Percentiles rank a stretch among this genome's conserved stretches.
Conservation (phyloP, 2,329 filamentous ascomycete species). For the Capronia americana region DNA sequence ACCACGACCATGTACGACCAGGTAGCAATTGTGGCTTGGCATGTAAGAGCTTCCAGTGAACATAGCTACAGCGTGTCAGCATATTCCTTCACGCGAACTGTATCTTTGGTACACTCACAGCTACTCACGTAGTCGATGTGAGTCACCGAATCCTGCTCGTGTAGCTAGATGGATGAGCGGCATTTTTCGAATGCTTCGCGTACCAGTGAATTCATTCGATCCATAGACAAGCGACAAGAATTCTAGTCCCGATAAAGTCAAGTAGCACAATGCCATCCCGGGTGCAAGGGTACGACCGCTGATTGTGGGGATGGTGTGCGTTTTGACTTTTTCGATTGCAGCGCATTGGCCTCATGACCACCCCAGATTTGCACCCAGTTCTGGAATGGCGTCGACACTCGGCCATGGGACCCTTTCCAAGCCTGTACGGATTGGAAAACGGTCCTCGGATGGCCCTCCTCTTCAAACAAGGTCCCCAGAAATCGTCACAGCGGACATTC, state of each 20-base stretch:
- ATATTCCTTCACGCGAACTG: background rate
- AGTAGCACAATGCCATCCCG: background rate
- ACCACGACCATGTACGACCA: background rate
- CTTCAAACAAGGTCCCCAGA: background rate
- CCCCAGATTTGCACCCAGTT: slow-evolving; percentile 35
- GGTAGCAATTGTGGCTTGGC: background rate
- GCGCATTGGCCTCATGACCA: slow-evolving; percentile 36
- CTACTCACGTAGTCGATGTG: background rate
- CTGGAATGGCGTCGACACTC: slow-evolving; percentile 27
- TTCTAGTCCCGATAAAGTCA: slow-evolving; percentile 21
- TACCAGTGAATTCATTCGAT: slow-evolving; percentile 48
- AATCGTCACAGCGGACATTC: background rate
- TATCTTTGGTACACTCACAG: background rate
- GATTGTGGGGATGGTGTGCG: slow-evolving; percentile 28
- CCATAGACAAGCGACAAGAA: slow-evolving; percentile 52
- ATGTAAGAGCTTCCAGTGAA: background rate
- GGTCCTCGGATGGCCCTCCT: background rate
- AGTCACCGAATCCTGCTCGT: background rate
- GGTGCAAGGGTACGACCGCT: slow-evolving; percentile 18
- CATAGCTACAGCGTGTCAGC: background rate
- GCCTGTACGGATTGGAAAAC: background rate
- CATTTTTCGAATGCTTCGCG: background rate
- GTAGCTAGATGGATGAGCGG: background rate
- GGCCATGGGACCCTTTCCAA: background rate
- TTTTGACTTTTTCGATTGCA: slow-evolving; percentile 23